Conservation (phyloP, 2,329 filamentous ascomycete genomes). For the Ophiocordyceps camponoti-floridani region DNA sequence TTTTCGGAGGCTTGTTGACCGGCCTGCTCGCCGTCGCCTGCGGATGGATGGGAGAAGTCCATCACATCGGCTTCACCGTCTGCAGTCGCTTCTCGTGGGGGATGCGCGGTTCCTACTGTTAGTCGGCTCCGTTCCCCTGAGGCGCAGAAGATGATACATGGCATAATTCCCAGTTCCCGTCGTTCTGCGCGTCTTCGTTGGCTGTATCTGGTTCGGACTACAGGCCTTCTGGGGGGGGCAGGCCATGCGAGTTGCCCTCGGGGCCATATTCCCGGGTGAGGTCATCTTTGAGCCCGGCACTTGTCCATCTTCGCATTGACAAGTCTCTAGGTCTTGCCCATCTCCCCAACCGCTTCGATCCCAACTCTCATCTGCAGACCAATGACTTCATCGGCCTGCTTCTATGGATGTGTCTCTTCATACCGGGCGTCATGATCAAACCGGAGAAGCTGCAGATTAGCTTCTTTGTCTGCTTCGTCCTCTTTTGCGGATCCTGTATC, state of each 20-base stretch:
- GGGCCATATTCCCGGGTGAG: conserved; percentile 10
- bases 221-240: conserved; percentile 13
- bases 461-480: conserved; percentile 9
- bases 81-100: conserved; percentile 26
- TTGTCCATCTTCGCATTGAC: neutral
- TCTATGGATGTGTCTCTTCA: conserved; percentile 8
- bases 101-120: conserved; percentile 23
- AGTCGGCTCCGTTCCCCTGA: neutral
- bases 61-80: conserved; percentile 11
- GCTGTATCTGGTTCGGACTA: conserved; percentile 11
- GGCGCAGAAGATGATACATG: neutral
- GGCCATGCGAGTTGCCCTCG: conserved; percentile 10
- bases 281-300: too few species aligned
- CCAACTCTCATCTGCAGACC: conserved; percentile 8
- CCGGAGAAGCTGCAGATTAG: conserved; percentile 10
- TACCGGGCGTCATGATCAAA: conserved; percentile 6
- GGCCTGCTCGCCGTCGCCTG: conserved; percentile 6
- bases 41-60: conserved; percentile 8
- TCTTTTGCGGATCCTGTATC: conserved; percentile 7
- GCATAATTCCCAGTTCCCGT: conserved; percentile 1
- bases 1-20: conserved; percentile 6
- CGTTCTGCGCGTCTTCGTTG: conserved; percentile 9
- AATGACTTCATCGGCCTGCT: conserved; percentile 10
- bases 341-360: conserved; percentile 8
- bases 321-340: conserved; percentile 5